Evolutionary conservation across 768 basidiomycete genomes (phyloP), one percentile per base, ranked within the genome.

Genomic region (Calocera viscosa): DNA sequence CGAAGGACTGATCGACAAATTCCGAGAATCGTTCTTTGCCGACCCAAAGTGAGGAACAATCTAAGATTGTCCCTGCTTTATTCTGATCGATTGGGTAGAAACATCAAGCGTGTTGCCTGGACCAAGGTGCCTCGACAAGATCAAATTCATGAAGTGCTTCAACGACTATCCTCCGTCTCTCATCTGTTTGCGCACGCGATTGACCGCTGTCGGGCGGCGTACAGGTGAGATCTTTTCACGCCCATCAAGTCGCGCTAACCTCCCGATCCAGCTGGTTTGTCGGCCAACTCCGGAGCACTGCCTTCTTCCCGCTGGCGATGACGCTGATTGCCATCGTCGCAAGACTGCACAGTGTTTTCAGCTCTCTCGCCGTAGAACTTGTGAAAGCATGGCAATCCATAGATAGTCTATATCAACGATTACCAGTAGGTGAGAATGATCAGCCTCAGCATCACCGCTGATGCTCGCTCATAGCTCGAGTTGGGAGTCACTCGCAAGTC

Each of bases 41-140:
- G 53, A 60, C 22, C 53, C 53, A 16, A 60, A 60, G 53, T 60
- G 30, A 60, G 53, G 43, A 47, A 24, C 5, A 47, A 47, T 47
- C 7, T 8, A 47, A 7, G 19, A 47, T 17, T 3, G 5, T 19
- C 53, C 30, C 30, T 60, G 53, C 12, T 7, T 60, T 60, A 47
- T 47, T 60, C 30, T 60, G 7, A 60, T 60, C 14, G 26, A 28
- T 2, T 47, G 53, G 24, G 5, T 32, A 60, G 53, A 32, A 60
- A 60, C 30, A 60, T 60, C 53, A 60, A 60, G 53, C 53, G 53
- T 10, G 53, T 26, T 16, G 14, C 53, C 7, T 60, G 53, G 53
- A 28, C 30, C 26, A 60, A 60, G 53, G 53, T 32, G 10, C 53
- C 53, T 3, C 7, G 30, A 32, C 53, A 47, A 19, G 26, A 30